These are phyloP conservation scores for Fusarium ambrosium DNA, from an alignment of 2,329 filamentous ascomycete genomes.

Conservation along the genomic window DNA sequence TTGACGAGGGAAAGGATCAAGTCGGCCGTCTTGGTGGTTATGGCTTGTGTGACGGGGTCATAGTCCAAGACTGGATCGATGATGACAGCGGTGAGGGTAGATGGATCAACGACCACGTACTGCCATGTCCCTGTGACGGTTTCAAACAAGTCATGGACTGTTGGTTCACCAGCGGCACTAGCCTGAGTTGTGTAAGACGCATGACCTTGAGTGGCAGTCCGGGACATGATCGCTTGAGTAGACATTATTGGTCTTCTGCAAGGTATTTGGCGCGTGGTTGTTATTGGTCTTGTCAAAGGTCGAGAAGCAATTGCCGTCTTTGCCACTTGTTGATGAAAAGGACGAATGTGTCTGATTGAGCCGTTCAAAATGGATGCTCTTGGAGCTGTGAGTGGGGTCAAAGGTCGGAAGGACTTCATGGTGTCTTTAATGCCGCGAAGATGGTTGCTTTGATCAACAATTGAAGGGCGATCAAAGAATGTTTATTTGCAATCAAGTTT, in stretches of 20 bases:
- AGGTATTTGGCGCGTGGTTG: neutral
- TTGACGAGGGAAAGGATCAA: slow-evolving; percentile 59
- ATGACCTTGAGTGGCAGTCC: neutral
- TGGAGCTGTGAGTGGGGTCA: neutral
- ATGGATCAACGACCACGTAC: slow-evolving; percentile 69
- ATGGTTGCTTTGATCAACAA: neutral
- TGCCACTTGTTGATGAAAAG: neutral
- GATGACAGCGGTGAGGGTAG: slow-evolving; percentile 63
- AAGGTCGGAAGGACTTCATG: neutral
- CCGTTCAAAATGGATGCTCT: neutral
- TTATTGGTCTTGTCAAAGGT: neutral
- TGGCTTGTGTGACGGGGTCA: slow-evolving; percentile 55
- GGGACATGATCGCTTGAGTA: neutral
- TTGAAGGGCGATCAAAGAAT: neutral
- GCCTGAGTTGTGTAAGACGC: neutral
- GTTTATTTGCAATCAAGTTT: slow-evolving; percentile 8
- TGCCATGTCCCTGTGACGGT: slow-evolving; percentile 67
- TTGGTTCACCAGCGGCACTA: slow-evolving; percentile 17
- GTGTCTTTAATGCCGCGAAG: neutral
- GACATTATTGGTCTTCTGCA: neutral
- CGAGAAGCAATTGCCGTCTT: neutral
- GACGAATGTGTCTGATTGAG: neutral
- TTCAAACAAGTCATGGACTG: slow-evolving; percentile 36
- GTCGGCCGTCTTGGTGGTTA: slow-evolving; percentile 68
- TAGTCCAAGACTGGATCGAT: slow-evolving; percentile 75